Conservation (phyloP, 495 filamentous ascomycete genomes). For the Talaromyces liani region DNA sequence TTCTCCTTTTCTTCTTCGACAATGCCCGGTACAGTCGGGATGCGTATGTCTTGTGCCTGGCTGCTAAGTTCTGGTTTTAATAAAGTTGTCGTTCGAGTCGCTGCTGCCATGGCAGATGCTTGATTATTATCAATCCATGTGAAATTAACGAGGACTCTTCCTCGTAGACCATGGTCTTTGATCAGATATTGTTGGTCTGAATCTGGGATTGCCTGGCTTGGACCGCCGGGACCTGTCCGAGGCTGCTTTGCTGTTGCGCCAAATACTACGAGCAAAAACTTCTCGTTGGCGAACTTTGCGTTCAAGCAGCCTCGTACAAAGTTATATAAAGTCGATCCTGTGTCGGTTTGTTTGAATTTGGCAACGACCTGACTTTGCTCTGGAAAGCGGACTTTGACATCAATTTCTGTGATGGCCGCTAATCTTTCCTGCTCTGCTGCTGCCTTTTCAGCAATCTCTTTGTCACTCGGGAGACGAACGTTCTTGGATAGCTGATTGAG, state of each 20-base stretch:
- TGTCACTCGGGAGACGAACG: constrained; percentile 48
- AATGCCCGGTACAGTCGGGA: constrained; percentile 37
- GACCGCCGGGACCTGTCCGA: constrained; percentile 14
- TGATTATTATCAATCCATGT: constrained; percentile 59
- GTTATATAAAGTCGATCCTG: constrained; percentile 56
- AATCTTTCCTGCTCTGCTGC: constrained; percentile 50
- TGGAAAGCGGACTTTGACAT: constrained; percentile 79
- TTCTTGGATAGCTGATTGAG: constrained; percentile 58
- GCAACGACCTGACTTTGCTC: constrained; percentile 67
- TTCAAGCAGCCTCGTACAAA: constrained; percentile 49
- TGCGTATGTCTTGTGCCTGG: constrained; percentile 59
- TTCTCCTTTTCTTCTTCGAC: constrained; percentile 33
- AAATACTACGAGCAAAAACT: constrained; percentile 44
- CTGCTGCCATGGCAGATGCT: constrained; percentile 30
- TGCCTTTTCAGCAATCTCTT: constrained; percentile 41
- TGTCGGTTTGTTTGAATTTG: constrained; percentile 54
- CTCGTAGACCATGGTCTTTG: constrained; percentile 58
- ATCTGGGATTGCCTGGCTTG: constrained; percentile 34
- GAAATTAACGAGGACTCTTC: constrained; percentile 68
- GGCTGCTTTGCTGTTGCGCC: constrained; percentile 10
- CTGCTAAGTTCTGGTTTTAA: constrained; percentile 60
- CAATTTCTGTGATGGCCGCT: constrained; percentile 57
- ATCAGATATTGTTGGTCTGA: constrained; percentile 54
- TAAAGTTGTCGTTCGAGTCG: constrained; percentile 23
- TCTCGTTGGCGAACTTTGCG: constrained; percentile 26